Evolutionary conservation across 306 rosid species (phyloP).

Genomic region (Carpinus viminea): DNA sequence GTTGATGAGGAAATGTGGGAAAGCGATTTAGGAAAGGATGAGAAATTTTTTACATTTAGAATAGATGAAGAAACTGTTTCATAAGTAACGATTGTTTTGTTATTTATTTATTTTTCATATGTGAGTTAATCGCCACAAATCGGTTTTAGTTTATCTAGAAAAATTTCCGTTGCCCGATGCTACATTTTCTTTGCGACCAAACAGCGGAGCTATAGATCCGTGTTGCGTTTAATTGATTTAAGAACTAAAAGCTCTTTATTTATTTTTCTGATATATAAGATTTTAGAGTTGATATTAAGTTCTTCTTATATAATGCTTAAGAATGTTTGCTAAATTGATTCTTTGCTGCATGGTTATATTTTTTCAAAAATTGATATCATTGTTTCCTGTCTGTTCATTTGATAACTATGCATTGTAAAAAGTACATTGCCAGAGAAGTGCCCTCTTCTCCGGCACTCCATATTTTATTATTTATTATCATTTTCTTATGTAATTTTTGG

Average conservation of each 20-base stretch:
- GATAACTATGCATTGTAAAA: background rate
- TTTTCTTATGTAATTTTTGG: slow-evolving; percentile 20
- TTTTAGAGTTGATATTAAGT: background rate
- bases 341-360: background rate
- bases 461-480: background rate
- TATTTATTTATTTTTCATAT: background rate
- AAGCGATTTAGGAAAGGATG: background rate
- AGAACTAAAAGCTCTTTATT: background rate
- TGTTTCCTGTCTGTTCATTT: background rate
- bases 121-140: background rate
- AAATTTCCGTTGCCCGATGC: background rate
- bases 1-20: slow-evolving; percentile 22
- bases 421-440: background rate
- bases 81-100: background rate
- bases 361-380: background rate
- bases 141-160: background rate
- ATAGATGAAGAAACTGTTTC: background rate
- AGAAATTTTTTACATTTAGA: background rate
- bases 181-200: background rate
- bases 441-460: background rate
- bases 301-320: background rate
- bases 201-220: background rate
- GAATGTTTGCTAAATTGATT: background rate
- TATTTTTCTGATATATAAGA: background rate
- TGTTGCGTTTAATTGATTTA: background rate